Conservation (phyloP, 768 basidiomycete genomes). For the Dentipellis sp. region DNA sequence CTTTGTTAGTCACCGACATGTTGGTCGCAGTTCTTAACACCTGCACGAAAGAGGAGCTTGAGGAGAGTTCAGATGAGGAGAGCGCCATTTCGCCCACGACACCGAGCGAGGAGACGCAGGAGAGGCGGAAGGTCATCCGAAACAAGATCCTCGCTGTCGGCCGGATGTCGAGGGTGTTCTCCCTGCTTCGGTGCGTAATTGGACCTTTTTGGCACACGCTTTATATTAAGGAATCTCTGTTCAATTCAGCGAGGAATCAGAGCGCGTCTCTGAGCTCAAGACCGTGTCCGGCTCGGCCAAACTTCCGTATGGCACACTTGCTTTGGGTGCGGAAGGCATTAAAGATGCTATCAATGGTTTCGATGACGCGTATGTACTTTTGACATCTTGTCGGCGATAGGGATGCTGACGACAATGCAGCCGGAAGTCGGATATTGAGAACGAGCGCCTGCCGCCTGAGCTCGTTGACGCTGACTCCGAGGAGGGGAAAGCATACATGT, state of each 20-base stretch:
- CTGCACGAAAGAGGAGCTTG: constrained; percentile 94
- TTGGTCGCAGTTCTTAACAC: constrained; percentile 94
- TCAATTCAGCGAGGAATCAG: constrained; percentile 80
- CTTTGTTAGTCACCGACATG: constrained; percentile 87
- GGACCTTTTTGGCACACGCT: neutral
- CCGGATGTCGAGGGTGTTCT: constrained; percentile 92
- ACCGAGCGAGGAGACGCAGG: constrained; percentile 40
- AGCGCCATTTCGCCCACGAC: constrained; percentile 25
- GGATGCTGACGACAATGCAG: constrained; percentile 27
- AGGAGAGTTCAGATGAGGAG: constrained; percentile 53
- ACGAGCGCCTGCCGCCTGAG: constrained; percentile 95
- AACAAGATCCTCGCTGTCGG: constrained; percentile 99
- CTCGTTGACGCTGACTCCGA: constrained; percentile 75
- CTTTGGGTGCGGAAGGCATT: constrained; percentile 86
- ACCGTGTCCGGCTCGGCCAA: constrained; percentile 70
- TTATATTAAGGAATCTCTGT: neutral
- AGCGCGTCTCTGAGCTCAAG: constrained; percentile 95
- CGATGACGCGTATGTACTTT: constrained; percentile 82
- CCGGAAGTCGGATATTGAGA: constrained; percentile 97
- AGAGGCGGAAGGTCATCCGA: constrained; percentile 88
- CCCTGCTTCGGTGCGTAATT: constrained; percentile 73
- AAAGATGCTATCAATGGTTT: constrained; percentile 91
- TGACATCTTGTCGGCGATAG: neutral
- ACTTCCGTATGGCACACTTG: constrained; percentile 78
- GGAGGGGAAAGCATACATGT: constrained; percentile 55